Evolutionary conservation across 208 protist genomes (phyloP), one percentile per base, ranked within the genome.

Genomic region (Leishmania arabica): DNA sequence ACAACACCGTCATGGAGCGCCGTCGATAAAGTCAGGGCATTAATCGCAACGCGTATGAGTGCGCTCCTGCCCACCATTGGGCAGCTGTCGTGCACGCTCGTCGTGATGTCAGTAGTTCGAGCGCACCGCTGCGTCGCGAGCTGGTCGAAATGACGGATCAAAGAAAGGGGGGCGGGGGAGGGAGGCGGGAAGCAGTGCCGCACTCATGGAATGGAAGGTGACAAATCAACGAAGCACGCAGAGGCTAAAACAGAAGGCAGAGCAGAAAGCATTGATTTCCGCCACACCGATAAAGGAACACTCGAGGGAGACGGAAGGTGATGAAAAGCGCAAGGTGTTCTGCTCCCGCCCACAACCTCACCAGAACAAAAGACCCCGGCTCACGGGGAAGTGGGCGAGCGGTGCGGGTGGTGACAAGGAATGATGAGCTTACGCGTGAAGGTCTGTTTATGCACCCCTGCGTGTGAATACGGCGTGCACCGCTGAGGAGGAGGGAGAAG

Each of bases 21-120:
- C 17, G 76, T 86, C 58, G 98, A 90, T 53, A 93, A 80, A 13
- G 99, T 86, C 27, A 98, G 98, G 27, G 99, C 98, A 84, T 99
- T 99, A 80, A 99, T 99, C 83, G 99, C 99, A 17, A 99, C 98
- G 71, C 99, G 94, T 47, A 95, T 86, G 3, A 99, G 87, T 15
- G 99, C 98, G 66, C 96, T 89, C 91, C 99, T 99, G 42, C 91
- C 98, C 3, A 85, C 89, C n/a, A 98, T 83, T 19, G 58, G 8
- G 58, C 24, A 13, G 27, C 6, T 79, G 76, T 97, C 91, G 68
- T 98, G 93, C 19, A 98, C 84, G 51, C 80, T 94, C 72, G 96
- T 95, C 85, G 98, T 97, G 7, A 83, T 51, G 47, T 81, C 84
- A 15, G 95, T 78, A 65, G 74, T 69, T 79, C 31, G 76, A 76